A percentile compares a stretch with the other conserved stretches of the same genome.
Evolutionary conservation across 139 green algal species (phyloP).

Genomic region (Volvox africanus): DNA sequence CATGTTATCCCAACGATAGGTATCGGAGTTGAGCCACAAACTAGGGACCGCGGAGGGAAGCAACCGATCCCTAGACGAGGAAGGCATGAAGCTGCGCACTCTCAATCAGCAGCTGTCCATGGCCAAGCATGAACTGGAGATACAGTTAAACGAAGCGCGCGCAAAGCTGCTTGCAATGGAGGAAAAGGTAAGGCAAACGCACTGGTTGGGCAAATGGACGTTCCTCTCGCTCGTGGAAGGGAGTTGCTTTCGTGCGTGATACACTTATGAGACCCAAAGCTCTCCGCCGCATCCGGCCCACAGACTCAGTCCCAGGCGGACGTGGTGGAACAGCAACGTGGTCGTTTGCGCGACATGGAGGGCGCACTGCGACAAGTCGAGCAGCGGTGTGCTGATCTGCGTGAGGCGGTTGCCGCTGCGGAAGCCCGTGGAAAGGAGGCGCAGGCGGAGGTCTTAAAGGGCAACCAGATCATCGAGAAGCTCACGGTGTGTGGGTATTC

Average conservation of each 20-base stretch:
- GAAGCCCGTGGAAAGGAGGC: slow-evolving; percentile 69
- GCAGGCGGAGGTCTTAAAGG: slow-evolving; percentile 80
- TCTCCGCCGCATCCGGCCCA: no score
- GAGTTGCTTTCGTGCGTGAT: no score
- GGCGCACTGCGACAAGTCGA: slow-evolving; percentile 64
- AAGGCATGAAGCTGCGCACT: slow-evolving; percentile 63
- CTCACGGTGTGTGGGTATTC: slow-evolving; percentile 68
- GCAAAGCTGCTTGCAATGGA: slow-evolving; percentile 69
- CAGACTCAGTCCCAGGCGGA: slow-evolving; percentile 67
- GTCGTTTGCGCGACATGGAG: slow-evolving; percentile 78
- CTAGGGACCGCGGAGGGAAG: slow-evolving; percentile 75
- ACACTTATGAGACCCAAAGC: no score
- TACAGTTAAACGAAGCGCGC: slow-evolving; percentile 67
- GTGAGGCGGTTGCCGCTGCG: slow-evolving; percentile 59
- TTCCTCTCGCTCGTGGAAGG: no score
- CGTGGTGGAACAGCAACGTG: slow-evolving; percentile 71
- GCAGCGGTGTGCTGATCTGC: slow-evolving; percentile 74
- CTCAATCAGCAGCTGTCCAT: slow-evolving; percentile 49
- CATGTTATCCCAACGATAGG: slow-evolving; percentile 16
- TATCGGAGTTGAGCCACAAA: slow-evolving; percentile 80
- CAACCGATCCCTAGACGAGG: slow-evolving; percentile 68
- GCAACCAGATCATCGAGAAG: slow-evolving; percentile 86
- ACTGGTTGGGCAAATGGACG: neutral
- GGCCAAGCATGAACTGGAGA: slow-evolving; percentile 70
- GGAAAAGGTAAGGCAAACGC: slow-evolving; percentile 75